Evolutionary conservation across 2,329 filamentous ascomycete genomes (phyloP).

Genomic region (Aspergillus thermomutatus): DNA sequence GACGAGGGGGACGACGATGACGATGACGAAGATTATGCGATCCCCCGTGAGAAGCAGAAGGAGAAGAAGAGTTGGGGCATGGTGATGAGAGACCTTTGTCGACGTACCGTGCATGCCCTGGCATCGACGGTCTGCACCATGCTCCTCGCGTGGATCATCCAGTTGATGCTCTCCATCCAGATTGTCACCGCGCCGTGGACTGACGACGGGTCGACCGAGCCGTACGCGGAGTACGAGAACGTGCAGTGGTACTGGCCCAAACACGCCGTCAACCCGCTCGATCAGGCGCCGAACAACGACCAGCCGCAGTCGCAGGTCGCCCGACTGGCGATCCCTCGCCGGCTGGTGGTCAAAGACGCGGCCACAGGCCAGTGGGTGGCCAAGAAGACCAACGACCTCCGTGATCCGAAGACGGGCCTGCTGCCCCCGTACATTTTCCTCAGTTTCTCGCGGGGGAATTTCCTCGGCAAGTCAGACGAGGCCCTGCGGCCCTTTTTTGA

Average conservation of each 20-base stretch:
- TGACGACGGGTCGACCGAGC: slow-evolving; percentile 4
- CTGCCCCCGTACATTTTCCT: slow-evolving; percentile 14
- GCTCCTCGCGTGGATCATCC: slow-evolving; percentile 10
- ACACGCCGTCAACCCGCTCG: slow-evolving; percentile 14
- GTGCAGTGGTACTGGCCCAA: slow-evolving; percentile 15
- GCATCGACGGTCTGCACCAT: slow-evolving; percentile 5
- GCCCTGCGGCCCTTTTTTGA: neutral
- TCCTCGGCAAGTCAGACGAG: slow-evolving; percentile 1
- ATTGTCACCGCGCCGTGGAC: slow-evolving; percentile 11
- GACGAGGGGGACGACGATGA: slow-evolving; percentile 2
- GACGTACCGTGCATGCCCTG: neutral
- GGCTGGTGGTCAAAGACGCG: slow-evolving; percentile 9
- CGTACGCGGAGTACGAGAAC: slow-evolving; percentile 13
- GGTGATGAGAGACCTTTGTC: too few relatives aligned
- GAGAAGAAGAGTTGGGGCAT: too few relatives aligned
- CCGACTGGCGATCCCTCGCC: slow-evolving; percentile 9
- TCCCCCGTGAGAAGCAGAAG: too few relatives aligned
- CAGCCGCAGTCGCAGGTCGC: slow-evolving; percentile 8
- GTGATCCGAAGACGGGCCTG: slow-evolving; percentile 10
- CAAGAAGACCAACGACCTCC: slow-evolving; percentile 9
- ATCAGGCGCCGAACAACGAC: slow-evolving; percentile 9
- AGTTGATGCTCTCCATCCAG: slow-evolving; percentile 8
- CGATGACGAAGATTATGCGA: too few relatives aligned
- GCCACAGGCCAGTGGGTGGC: slow-evolving; percentile 4
- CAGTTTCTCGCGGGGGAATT: slow-evolving; percentile 14